A percentile compares a stretch with the other conserved stretches of the same genome.
These are phyloP conservation scores for Deinandra increscens DNA, from an alignment of 129 eudicot species.

Conservation along the genomic window DNA sequence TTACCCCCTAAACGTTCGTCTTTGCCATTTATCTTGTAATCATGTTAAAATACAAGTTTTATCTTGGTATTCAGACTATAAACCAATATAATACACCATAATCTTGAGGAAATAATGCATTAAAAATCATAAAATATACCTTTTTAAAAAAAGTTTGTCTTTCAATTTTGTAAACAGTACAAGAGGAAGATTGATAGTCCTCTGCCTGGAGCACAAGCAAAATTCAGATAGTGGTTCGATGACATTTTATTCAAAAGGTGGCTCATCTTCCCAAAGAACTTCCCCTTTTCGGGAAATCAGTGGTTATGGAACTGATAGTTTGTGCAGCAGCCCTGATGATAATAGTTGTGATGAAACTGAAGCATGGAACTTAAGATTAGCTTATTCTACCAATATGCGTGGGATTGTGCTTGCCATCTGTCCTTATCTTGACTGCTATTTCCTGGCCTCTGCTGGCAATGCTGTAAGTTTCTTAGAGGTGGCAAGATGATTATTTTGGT, in stretches of 20 bases:
- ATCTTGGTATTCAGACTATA: neutral
- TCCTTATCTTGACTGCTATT: conserved; percentile 76
- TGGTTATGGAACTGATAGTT: conserved; percentile 60
- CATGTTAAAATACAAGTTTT: neutral
- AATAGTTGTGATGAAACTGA: conserved; percentile 79
- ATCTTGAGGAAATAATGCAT: neutral
- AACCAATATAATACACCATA: neutral
- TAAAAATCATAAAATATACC: neutral
- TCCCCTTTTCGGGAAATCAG: conserved; percentile 64
- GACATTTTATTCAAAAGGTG: conserved; percentile 57
- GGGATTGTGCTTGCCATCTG: conserved; percentile 80
- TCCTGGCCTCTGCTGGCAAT: conserved; percentile 91
- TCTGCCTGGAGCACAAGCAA: conserved; percentile 76
- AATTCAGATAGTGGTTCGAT: conserved; percentile 74
- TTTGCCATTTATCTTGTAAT: conserved; percentile 14
- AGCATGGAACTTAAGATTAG: conserved; percentile 71
- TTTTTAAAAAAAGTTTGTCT: conserved; percentile 16
- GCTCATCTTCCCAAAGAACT: conserved; percentile 59
- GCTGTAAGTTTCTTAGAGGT: conserved; percentile 53
- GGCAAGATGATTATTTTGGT: neutral
- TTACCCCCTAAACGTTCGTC: neutral
- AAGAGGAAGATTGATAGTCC: conserved; percentile 80
- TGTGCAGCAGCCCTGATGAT: conserved; percentile 88
- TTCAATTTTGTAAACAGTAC: conserved; percentile 53
- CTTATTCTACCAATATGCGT: conserved; percentile 55